Percentiles rank a stretch among this genome's conserved stretches.
Evolutionary conservation across 1,139 yeast species (phyloP).

Genomic region (Torulaspora pretoriensis): DNA sequence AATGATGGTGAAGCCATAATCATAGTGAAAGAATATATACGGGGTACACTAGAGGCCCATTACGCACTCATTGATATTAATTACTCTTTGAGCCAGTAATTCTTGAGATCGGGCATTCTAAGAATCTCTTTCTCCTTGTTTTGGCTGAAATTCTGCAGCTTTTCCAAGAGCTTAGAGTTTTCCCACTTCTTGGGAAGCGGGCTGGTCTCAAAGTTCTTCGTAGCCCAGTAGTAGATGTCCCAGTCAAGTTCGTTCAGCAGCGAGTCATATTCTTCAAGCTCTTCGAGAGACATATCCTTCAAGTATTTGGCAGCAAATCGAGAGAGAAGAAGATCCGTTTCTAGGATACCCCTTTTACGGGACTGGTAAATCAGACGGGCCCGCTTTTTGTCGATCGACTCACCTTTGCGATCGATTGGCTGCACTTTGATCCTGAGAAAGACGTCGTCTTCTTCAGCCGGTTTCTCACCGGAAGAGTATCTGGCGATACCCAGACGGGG

Average conservation of each 20-base stretch:
- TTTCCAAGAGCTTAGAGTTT: slow-evolving; percentile 55
- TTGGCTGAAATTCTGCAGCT: slow-evolving; percentile 69
- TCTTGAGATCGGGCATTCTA: slow-evolving; percentile 73
- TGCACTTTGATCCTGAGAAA: slow-evolving; percentile 49
- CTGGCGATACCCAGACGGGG: not conserved
- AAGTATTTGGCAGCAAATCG: slow-evolving; percentile 79
- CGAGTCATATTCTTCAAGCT: slow-evolving; percentile 80
- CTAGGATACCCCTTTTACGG: slow-evolving; percentile 92
- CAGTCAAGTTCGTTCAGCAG: slow-evolving; percentile 91
- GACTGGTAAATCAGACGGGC: slow-evolving; percentile 89
- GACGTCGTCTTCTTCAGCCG: slow-evolving; percentile 23
- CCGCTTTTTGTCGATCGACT: slow-evolving; percentile 68
- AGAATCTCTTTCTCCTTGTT: slow-evolving; percentile 69
- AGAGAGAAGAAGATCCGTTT: slow-evolving; percentile 80
- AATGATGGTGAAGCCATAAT: not conserved
- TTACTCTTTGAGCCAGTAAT: slow-evolving; percentile 19
- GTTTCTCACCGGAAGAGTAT: slow-evolving; percentile 9
- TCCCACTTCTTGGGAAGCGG: slow-evolving; percentile 88
- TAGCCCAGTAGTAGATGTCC: slow-evolving; percentile 99
- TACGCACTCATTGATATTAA: not conserved
- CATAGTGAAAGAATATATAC: slow-evolving; percentile 2
- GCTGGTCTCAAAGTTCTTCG: slow-evolving; percentile 70
- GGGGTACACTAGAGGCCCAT: not conserved
- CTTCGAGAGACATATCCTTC: slow-evolving; percentile 52
- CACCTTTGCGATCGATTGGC: slow-evolving; percentile 74